Base-by-base conservation (phyloP, 495 filamentous ascomycete genomes). In the Tuber microsphaerosporum region DNA sequence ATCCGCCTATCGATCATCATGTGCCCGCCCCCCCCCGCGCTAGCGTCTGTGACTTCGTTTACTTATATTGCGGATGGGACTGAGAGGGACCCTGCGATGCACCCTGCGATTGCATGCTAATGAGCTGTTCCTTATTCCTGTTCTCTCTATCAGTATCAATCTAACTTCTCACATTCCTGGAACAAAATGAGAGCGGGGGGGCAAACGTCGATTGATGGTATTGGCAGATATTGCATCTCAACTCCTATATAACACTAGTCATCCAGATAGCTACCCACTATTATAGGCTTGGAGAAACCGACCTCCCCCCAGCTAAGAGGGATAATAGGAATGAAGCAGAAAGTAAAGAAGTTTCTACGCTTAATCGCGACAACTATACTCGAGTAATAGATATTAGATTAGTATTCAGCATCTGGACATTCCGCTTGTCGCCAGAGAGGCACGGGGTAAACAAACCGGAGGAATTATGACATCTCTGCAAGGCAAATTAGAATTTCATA, bases 251-350 rank as follows among this genome's bases (percentile, higher is more conserved):
- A 74, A 65, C 14, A 65, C 56, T 26, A 65, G 56, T 34, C 56
- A 16, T 65, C 70, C 14, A 44, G 74, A 61, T n/a, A 43, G 45
- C 45, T 61, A 65, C 20, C 75, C 37, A 22, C 69, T 46, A 22
- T 75, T 46, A 7, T 20, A 19, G 4, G 39, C 42, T 45, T 48
- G 37, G n/a, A 34, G 20, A 31, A 43, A 68, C 69, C 34, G 45
- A 79, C 77, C 75, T 77, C 78, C 22, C 69, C 71, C 79, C 79
- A 82, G 45, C 43, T 42, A n/a, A 81, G 72, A 8, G 81, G 81
- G 26, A 82, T n/a, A 48, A 82, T 41, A 20, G 81, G 81, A 45
- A 82, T 76, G 72, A 82, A 82, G 61, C 81, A 82, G 72, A 82
- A 82, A 4, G 81, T 79, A 37, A 82, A 81, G 43, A 81, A 82